A percentile compares a stretch with the other conserved stretches of the same genome.
Conservation (phyloP, 352 stramenopile species). For the Phytophthora sojae region DNA sequence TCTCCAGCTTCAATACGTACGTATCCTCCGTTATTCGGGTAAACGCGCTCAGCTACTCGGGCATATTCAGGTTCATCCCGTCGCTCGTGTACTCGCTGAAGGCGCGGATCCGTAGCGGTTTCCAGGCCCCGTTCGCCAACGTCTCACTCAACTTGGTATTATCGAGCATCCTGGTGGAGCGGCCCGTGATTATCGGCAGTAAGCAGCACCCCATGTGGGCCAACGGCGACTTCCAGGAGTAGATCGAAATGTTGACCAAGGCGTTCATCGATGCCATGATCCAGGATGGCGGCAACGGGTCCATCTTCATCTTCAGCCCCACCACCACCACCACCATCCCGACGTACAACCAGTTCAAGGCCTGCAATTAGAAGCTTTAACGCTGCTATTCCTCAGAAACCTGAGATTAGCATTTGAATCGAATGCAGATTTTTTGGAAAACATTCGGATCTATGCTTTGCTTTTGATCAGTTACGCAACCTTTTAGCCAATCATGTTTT, state of each 20-base stretch:
- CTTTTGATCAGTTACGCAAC: too few species aligned
- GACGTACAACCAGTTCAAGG: conserved; percentile 40
- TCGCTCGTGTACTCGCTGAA: conserved; percentile 46
- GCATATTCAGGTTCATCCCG: conserved; percentile 42
- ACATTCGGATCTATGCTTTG: too few species aligned
- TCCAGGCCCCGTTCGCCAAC: conserved; percentile 43
- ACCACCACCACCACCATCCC: conserved; percentile 22
- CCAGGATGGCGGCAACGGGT: conserved; percentile 37
- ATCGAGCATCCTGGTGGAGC: conserved; percentile 24
- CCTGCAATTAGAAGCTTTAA: conserved; percentile 15
- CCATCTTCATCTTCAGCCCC: conserved; percentile 37
- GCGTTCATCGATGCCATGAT: conserved; percentile 42
- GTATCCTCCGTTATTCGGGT: conserved; percentile 37
- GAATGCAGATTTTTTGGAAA: too few species aligned
- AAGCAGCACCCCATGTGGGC: conserved; percentile 35
- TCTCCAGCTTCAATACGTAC: conserved; percentile 42
- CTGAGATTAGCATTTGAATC: background rate
- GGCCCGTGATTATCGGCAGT: conserved; percentile 37
- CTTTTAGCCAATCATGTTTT: too few species aligned
- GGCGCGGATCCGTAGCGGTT: conserved; percentile 32
- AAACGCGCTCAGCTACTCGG: conserved; percentile 33
- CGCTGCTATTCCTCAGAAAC: conserved; percentile 12
- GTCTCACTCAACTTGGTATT: conserved; percentile 38
- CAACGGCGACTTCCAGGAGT: conserved; percentile 36
- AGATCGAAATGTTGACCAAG: conserved; percentile 44